Evolutionary conservation across 805 yeast species (phyloP), one percentile per base, ranked within the genome.

Genomic region (Saccharomycopsis vini): DNA sequence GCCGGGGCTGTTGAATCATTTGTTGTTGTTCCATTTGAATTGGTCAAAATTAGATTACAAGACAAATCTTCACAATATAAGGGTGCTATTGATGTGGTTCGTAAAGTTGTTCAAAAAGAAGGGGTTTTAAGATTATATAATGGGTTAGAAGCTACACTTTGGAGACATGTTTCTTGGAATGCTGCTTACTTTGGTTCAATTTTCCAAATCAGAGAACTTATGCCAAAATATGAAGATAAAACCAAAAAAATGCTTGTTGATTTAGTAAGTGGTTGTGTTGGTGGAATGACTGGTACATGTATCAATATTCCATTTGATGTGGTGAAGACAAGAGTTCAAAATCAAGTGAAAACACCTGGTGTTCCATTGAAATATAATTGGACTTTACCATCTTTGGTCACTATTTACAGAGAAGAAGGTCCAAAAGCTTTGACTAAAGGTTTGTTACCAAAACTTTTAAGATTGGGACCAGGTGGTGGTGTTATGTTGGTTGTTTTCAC

Each of bases 391-490:
- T 75, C 94, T 3, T 67, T 92, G 46, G 60, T 71, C 35, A 71
- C 79, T 16, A 85, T 92, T 20, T 77, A 79, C 56, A 77, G 70
- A 61, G 97, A 90, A 66, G 99, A 92, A 72, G 98, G 99, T 24
- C 75, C 87, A 56, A 69, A 67, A 39, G 96, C 97, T 5, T 73
- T 92, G 47, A 90, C 89, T 67, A 90, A 89, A 69, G 98, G 98
- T 33, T 90, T 92, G 75, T 61, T 89, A 52, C 99, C 99, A 54
- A 92, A 92, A 72, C 97, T 92, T 10, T 72, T 92, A 60, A 81
- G 99, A 75, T 73, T 92, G 54, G 98, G 97, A 39, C 98, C 99
- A 49, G 99, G 99, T 59, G 99, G 99, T 63, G 99, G 99, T 71
- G 88, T 92, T 54, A 69, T 92, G 58, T 73, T 92, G 62, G 97